These are phyloP conservation scores for Trametes cinnabarina DNA, from an alignment of 768 basidiomycete species.

Conservation along the genomic window DNA sequence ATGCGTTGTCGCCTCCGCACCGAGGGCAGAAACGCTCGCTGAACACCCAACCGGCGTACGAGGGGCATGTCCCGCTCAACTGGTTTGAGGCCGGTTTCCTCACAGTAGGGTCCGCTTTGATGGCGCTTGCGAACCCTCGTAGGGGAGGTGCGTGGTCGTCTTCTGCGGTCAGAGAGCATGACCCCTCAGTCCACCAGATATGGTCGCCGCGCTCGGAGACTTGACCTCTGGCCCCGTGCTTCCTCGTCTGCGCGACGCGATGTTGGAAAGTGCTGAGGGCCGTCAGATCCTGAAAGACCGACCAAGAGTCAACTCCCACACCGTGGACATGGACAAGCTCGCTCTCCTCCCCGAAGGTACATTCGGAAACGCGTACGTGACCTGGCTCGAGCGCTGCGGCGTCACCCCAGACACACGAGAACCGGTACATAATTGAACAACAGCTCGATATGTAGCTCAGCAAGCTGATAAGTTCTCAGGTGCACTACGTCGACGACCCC, in stretches of 20 bases:
- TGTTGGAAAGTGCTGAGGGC: conserved; percentile 81
- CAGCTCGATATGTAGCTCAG: no score
- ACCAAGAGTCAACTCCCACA: conserved; percentile 75
- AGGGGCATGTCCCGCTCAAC: conserved; percentile 79
- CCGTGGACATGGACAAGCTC: conserved; percentile 70
- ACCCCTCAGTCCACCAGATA: conserved; percentile 52
- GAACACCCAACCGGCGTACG: conserved; percentile 51
- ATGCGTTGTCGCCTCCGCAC: not conserved
- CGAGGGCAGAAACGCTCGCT: conserved; percentile 18
- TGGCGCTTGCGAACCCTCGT: conserved; percentile 76
- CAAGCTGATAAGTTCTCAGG: conserved; percentile 50
- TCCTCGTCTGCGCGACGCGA: conserved; percentile 68
- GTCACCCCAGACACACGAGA: conserved; percentile 94
- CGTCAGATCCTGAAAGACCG: conserved; percentile 79
- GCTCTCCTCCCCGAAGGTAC: conserved; percentile 71
- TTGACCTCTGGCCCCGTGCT: conserved; percentile 83
- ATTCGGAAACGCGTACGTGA: conserved; percentile 82
- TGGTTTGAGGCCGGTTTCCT: conserved; percentile 83
- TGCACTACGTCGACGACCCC: conserved; percentile 91
- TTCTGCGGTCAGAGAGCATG: not conserved
- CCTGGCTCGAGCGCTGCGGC: conserved; percentile 85
- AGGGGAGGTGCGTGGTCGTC: conserved; percentile 61
- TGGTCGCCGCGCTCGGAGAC: conserved; percentile 93
- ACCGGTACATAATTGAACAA: conserved; percentile 51
- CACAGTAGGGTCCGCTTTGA: conserved; percentile 80